Base-by-base conservation (phyloP, 2,329 filamentous ascomycete genomes). In the Aspergillaceae sp. region DNA sequence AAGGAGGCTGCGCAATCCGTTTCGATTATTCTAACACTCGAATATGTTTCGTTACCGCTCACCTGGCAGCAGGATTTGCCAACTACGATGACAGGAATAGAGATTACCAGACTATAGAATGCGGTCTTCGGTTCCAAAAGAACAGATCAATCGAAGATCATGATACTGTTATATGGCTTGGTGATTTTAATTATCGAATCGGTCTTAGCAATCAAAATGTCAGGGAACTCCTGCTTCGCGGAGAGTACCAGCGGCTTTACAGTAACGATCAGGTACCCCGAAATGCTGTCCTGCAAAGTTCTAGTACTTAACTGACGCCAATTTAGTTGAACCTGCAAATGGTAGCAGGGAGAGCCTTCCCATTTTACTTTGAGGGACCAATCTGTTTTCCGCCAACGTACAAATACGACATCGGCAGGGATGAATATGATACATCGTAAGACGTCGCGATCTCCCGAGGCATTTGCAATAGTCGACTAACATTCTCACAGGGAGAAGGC, bases 101-200 rank as follows among this genome's bases (percentile, higher is more conserved):
- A 47, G 92, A 98, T 66, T 98, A 95, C 64, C 78, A 82, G 42
- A 95, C 86, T 3, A 96, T 96, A 50, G 84, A 86, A 55, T 79
- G 86, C 50, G 92, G 92, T 3, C 68, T 98, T 32, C 80, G 87
- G 35, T 98, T 98, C 62, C 91, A 95, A 65, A 80, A 88, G 45
- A 95, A 96, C 59, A 77, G 89, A 47, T 80, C 85, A 4, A 97
- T 98, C 51, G 87, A 92, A 57, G 86, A 97, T 62, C 92, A 98
- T 62, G 88, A 85, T 53, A 83, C 86, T 26, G 84, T 97, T 33
- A 84, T 96, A 44, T 98, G 92, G 91, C 77, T 96, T 37, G 92
- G 92, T 4, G 92, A 98, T 65, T 98, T 98, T 73, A 98, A 98
- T 63, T 98, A 98, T 67, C 84, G 92, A 11, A 94, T 98, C 57